phyloP scores from a whole-genome alignment of 495 filamentous ascomycete species.

The Apodospora peruviana region DNA sequence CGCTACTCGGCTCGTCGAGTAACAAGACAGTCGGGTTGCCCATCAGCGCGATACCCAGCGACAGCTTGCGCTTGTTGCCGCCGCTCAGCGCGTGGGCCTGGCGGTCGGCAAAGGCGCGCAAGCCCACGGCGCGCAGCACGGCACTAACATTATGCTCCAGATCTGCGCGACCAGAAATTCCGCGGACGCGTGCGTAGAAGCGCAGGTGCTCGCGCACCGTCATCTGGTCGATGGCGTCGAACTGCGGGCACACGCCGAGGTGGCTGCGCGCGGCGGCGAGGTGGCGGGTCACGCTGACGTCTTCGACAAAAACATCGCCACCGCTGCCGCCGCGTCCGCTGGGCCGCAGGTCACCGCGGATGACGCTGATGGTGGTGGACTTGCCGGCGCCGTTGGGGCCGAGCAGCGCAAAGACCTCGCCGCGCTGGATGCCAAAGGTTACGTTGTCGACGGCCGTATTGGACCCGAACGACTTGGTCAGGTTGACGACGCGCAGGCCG shows the following conservation, averaged over 20 bases:
- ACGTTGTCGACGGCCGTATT: slow-evolving; percentile 73
- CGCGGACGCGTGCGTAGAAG: slow-evolving; percentile 70
- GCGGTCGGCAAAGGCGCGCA: slow-evolving; percentile 51
- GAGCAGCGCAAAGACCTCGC: slow-evolving; percentile 78
- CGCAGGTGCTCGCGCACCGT: slow-evolving; percentile 63
- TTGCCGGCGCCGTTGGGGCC: slow-evolving; percentile 90
- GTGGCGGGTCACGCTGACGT: slow-evolving; percentile 58
- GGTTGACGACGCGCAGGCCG: slow-evolving; percentile 67
- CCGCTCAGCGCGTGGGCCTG: slow-evolving; percentile 64
- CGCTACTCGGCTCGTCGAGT: slow-evolving; percentile 64
- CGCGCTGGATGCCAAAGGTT: slow-evolving; percentile 69
- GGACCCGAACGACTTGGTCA: slow-evolving; percentile 70
- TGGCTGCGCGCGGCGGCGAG: slow-evolving; percentile 61
- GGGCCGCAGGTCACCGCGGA: slow-evolving; percentile 77
- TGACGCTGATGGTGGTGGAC: slow-evolving; percentile 74
- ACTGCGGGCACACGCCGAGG: slow-evolving; percentile 76
- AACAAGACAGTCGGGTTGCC: slow-evolving; percentile 68
- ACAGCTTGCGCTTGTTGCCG: slow-evolving; percentile 70
- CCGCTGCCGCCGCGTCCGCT: slow-evolving; percentile 48
- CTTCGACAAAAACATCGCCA: slow-evolving; percentile 71
- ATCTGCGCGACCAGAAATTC: slow-evolving; percentile 58
- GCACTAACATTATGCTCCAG: slow-evolving; percentile 57
- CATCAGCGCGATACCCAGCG: slow-evolving; percentile 67
- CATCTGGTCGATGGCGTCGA: slow-evolving; percentile 65
- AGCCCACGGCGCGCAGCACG: slow-evolving; percentile 54